Evolutionary conservation across 345 rosid species (phyloP).

Genomic region (Murraya paniculata): DNA sequence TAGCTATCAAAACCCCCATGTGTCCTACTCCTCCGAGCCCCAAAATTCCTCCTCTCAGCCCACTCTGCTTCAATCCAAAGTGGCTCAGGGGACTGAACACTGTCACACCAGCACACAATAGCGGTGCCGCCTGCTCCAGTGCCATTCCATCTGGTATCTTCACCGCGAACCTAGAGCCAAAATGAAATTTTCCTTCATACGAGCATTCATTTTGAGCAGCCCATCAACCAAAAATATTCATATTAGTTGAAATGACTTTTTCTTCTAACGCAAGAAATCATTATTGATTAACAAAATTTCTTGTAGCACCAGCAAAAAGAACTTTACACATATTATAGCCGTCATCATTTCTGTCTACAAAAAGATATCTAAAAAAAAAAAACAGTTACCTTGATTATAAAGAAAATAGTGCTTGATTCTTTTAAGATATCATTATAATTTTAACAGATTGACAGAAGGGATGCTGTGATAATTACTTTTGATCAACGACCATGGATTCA

Average conservation of each 20-base stretch:
- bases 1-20: constrained; percentile 95
- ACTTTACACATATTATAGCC: background rate
- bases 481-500: constrained; percentile 46
- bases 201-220: background rate
- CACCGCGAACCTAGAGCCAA: constrained; percentile 62
- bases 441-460: too few species aligned
- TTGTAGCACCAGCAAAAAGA: background rate
- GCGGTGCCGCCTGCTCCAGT: constrained; percentile 84
- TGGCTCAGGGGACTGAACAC: constrained; percentile 86
- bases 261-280: background rate
- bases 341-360: background rate
- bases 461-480: constrained; percentile 38
- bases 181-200: background rate
- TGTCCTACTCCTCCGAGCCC: constrained; percentile 99
- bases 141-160: constrained; percentile 87
- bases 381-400: background rate
- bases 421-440: background rate
- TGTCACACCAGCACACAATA: constrained; percentile 83
- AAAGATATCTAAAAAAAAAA: too few species aligned
- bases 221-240: background rate
- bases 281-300: background rate
- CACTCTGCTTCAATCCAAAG: constrained; percentile 62
- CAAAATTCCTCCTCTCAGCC: constrained; percentile 76
- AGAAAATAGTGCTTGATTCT: background rate
- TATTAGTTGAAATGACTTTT: background rate